Base-by-base conservation (phyloP, 805 yeast species). In the Komagataella kurtzmanii region DNA sequence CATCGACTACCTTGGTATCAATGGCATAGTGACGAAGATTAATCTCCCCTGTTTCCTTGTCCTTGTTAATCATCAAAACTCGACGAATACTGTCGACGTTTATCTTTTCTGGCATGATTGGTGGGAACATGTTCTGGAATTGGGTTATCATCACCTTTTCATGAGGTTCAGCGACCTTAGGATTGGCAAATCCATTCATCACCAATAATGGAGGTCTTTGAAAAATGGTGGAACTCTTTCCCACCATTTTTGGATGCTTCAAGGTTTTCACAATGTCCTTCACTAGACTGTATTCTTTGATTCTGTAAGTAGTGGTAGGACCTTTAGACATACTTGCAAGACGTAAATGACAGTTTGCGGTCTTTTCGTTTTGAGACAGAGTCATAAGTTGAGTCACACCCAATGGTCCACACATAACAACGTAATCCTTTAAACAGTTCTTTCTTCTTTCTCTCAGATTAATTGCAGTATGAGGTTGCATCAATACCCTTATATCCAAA, bases 381-480 rank as follows among this genome's bases (percentile, higher is more conserved):
- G 91, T 72, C 68, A 93, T 80, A 61, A 93, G 68, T 67, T 91
- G 96, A 6, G 91, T 76, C 19, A 93, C 96, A 24, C 96, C 96
- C 47, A 93, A 72, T 12, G 98, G 98, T 5, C 98, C 98, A 44
- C 97, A 87, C 97, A 93, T 90, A n/a, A 88, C 96, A n/a, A 90
- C 78, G 59, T 85, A 93, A 68, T 91, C 99, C 65, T 85, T 88
- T 57, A 93, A 73, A 62, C 82, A 86, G 67, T 93, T 93, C 45
- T 87, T 73, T 63, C 87, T 88, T 50, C 98, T 75, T 68, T 93
- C 99, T 56, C 83, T 76, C 54, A 93, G 74, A 57, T 81, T 85
- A 60, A 88, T 81, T 10, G 98, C 97, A 2, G 99, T 93, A 61
- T 91, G 95, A 12, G 99, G 99, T 64, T 88, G 93, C 97, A 93